Conservation (phyloP, 2,329 filamentous ascomycete genomes). For the Myrmaecium sp. region DNA sequence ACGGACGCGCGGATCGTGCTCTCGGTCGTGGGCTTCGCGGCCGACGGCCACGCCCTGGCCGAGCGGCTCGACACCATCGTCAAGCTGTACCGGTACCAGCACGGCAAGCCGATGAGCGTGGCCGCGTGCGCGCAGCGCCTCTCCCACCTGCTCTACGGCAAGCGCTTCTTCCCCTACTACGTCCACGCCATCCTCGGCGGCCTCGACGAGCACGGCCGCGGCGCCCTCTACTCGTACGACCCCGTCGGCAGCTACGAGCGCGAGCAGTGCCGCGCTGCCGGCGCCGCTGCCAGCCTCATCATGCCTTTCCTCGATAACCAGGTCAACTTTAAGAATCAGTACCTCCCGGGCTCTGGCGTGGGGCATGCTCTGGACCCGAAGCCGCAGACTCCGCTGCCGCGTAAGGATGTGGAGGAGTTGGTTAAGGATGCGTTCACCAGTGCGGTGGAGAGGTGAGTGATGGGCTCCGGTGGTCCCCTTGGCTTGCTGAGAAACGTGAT, state of each 20-base stretch:
- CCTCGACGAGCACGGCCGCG: constrained; percentile 84
- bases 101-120: constrained; percentile 90
- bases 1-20: constrained; percentile 74
- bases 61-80: constrained; percentile 87
- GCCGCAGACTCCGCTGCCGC: constrained; percentile 49
- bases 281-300: constrained; percentile 83
- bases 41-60: constrained; percentile 84
- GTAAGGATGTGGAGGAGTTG: constrained; percentile 61
- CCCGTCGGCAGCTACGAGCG: constrained; percentile 95
- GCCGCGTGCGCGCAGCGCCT: constrained; percentile 88
- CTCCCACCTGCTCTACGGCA: constrained; percentile 88
- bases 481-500: too few species aligned
- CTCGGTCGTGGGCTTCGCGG: constrained; percentile 88
- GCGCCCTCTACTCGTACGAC: constrained; percentile 93
- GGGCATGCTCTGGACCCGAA: constrained; percentile 67
- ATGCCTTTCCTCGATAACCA: constrained; percentile 99
- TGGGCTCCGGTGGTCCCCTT: too few species aligned
- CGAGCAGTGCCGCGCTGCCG: constrained; percentile 87
- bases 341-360: constrained; percentile 67
- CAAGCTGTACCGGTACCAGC: constrained; percentile 98
- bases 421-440: constrained; percentile 97
- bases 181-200: constrained; percentile 87
- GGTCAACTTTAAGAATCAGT: constrained; percentile 99
- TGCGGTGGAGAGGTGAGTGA: constrained; percentile 88
- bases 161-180: constrained; percentile 99